Percentiles rank a stretch among this genome's conserved stretches.
These are phyloP conservation scores for Fusarium piperis DNA, from an alignment of 2,329 filamentous ascomycete species.

Conservation along the genomic window DNA sequence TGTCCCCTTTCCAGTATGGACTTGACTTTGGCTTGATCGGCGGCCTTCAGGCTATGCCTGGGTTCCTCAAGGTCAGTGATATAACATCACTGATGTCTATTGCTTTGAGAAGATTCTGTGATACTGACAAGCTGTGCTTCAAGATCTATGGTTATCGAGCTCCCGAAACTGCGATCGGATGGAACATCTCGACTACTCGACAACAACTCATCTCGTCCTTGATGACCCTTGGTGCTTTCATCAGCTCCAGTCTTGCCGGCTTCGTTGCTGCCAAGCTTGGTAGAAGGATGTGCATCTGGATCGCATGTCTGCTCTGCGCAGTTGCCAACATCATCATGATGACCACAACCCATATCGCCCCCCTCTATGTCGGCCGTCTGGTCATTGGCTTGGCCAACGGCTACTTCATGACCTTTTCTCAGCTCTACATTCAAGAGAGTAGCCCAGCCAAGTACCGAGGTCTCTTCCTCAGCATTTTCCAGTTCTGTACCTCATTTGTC, in stretches of 20 bases:
- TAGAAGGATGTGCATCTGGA: conserved; percentile 26
- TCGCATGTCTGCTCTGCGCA: conserved; percentile 33
- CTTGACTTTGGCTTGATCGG: conserved; percentile 38
- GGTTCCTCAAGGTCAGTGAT: conserved; percentile 27
- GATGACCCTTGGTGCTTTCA: conserved; percentile 38
- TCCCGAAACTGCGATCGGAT: conserved; percentile 35
- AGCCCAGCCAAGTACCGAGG: conserved; percentile 37
- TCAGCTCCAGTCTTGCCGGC: conserved; percentile 35
- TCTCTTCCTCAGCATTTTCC: conserved; percentile 33
- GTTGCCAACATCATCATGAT: conserved; percentile 39
- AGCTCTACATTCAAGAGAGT: conserved; percentile 35
- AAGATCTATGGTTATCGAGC: conserved; percentile 35
- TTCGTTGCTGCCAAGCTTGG: conserved; percentile 29
- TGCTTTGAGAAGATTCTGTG: background rate
- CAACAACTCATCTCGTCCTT: conserved; percentile 37
- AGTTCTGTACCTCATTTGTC: conserved; percentile 35
- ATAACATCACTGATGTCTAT: background rate
- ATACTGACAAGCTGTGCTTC: background rate
- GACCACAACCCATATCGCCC: conserved; percentile 29
- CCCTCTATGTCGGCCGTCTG: conserved; percentile 27
- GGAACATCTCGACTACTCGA: conserved; percentile 36
- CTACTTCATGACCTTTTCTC: conserved; percentile 39
- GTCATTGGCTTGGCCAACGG: conserved; percentile 36
- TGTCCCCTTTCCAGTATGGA: conserved; percentile 37
- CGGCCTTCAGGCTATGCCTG: conserved; percentile 36